Evolutionary conservation across 805 yeast genomes (phyloP).

Genomic region (Candida maltosa): DNA sequence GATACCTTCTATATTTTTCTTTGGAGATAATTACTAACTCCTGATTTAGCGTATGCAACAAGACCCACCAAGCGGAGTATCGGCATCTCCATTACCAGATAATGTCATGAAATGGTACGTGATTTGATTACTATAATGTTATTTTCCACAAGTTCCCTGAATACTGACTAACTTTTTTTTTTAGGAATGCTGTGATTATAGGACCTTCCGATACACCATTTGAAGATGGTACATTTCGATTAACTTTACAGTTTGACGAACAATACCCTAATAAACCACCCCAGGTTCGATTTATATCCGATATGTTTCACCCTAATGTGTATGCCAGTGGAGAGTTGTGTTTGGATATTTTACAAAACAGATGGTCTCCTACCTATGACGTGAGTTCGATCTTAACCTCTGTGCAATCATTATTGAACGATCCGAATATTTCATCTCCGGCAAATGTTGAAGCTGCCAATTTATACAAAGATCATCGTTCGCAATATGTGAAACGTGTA

Average conservation of each 20-base stretch:
- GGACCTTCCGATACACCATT: constrained; percentile 98
- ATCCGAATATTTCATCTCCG: constrained; percentile 94
- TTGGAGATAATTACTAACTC: no score
- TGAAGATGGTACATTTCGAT: constrained; percentile 94
- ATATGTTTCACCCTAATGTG: constrained; percentile 98
- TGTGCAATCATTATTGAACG: constrained; percentile 86
- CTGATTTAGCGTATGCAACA: constrained; percentile 80
- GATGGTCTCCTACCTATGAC: constrained; percentile 99
- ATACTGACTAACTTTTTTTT: no score
- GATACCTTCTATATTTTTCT: no score
- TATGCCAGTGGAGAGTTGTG: constrained; percentile 95
- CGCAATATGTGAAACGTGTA: constrained; percentile 87
- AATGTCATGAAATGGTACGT: constrained; percentile 85
- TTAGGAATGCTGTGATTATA: constrained; percentile 86
- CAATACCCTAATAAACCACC: constrained; percentile 98
- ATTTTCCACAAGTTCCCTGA: not conserved
- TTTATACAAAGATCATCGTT: constrained; percentile 88
- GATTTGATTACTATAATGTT: constrained; percentile 4
- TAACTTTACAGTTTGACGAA: constrained; percentile 86
- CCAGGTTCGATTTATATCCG: constrained; percentile 80
- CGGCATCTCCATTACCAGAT: constrained; percentile 95
- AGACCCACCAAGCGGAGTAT: constrained; percentile 97
- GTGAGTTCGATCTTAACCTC: constrained; percentile 94
- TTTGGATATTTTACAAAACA: constrained; percentile 89
- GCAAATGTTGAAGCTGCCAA: constrained; percentile 98